Conservation (phyloP, 495 filamentous ascomycete genomes). For the Podospora pseudoanserina region DNA sequence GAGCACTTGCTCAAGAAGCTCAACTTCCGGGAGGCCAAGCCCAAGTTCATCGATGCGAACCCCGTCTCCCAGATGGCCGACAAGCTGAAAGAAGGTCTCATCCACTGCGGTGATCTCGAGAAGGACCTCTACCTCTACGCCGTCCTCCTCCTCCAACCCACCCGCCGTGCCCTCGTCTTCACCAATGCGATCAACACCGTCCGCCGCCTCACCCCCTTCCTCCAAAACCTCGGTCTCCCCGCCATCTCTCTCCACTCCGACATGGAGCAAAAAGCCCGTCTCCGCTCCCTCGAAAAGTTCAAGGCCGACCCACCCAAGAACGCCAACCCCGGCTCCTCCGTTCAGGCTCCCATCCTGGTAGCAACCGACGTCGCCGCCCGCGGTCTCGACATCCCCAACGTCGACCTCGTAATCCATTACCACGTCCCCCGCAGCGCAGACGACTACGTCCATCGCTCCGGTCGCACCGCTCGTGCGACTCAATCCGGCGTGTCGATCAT, state of each 20-base stretch:
- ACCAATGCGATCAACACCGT: constrained; percentile 94
- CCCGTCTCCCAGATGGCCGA: constrained; percentile 82
- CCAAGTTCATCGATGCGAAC: constrained; percentile 90
- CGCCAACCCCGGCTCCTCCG: constrained; percentile 32
- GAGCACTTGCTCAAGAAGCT: constrained; percentile 89
- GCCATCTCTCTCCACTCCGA: constrained; percentile 81
- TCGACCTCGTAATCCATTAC: constrained; percentile 88
- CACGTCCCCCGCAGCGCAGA: constrained; percentile 90
- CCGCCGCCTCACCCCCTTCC: constrained; percentile 77
- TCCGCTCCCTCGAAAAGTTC: constrained; percentile 89
- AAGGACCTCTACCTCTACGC: constrained; percentile 97
- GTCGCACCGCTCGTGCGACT: constrained; percentile 84
- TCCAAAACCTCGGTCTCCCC: constrained; percentile 76
- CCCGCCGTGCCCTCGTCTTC: constrained; percentile 77
- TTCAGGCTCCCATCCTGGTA: constrained; percentile 58
- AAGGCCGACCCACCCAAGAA: constrained; percentile 46
- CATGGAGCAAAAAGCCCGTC: constrained; percentile 95
- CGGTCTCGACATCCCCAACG: constrained; percentile 86
- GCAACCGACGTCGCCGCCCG: constrained; percentile 97
- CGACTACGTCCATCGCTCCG: constrained; percentile 91
- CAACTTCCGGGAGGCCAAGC: constrained; percentile 75
- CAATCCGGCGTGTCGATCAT: constrained; percentile 75
- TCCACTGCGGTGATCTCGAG: constrained; percentile 88
- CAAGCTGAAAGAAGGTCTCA: constrained; percentile 79
- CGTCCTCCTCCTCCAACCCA: constrained; percentile 76